phyloP scores from a whole-genome alignment of 257 asterid genomes.

The Echium plantagineum region DNA sequence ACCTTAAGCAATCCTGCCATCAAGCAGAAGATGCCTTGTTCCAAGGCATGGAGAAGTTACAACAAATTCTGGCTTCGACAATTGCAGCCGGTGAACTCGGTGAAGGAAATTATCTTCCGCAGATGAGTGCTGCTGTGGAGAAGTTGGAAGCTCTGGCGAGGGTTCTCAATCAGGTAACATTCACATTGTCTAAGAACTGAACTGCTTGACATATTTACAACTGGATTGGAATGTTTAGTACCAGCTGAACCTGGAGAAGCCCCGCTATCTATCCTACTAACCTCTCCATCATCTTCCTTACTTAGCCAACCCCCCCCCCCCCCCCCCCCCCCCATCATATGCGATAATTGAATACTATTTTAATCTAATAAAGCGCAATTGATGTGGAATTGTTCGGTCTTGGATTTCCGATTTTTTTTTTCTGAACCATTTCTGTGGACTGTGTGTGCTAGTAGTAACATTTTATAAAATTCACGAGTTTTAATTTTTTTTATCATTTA shows the following conservation, averaged over 20 bases:
- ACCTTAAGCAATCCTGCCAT: slow-evolving; percentile 64
- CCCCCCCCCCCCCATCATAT: too few relatives aligned
- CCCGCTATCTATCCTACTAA: too few relatives aligned
- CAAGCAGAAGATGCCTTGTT: slow-evolving; percentile 91
- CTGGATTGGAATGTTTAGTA: too few relatives aligned
- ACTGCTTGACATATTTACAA: neutral
- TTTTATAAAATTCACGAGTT: neutral
- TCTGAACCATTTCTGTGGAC: too few relatives aligned
- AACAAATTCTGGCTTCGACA: slow-evolving; percentile 41
- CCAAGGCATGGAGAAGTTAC: slow-evolving; percentile 76
- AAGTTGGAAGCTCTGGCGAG: slow-evolving; percentile 59
- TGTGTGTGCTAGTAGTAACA: too few relatives aligned
- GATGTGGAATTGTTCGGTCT: too few relatives aligned
- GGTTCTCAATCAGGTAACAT: slow-evolving; percentile 67
- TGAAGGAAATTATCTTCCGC: slow-evolving; percentile 52
- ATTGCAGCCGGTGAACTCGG: slow-evolving; percentile 41
- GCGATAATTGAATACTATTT: too few relatives aligned
- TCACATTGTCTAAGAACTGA: neutral
- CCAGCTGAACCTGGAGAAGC: too few relatives aligned
- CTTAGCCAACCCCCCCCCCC: too few relatives aligned
- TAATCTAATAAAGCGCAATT: too few relatives aligned
- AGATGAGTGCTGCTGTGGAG: slow-evolving; percentile 48
- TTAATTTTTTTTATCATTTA: neutral
- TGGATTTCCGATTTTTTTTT: too few relatives aligned
- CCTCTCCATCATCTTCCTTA: too few relatives aligned